Evolutionary conservation across 306 rosid genomes (phyloP).

Genomic region (Corylus avellana): DNA sequence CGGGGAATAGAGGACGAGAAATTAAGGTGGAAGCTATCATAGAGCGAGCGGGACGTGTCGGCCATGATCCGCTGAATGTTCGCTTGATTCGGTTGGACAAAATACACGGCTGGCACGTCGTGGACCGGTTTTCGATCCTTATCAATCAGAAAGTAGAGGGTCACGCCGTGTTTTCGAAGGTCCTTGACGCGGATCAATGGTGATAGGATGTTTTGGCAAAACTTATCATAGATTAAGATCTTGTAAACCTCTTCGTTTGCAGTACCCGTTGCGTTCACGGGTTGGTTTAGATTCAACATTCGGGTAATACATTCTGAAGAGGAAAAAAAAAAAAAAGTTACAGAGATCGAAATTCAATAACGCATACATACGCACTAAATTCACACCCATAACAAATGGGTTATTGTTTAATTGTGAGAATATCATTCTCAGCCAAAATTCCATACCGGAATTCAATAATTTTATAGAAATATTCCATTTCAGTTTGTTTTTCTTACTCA

Average conservation of each 20-base stretch:
- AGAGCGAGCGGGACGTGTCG: constrained; percentile 69
- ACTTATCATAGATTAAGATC: constrained; percentile 84
- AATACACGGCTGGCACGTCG: constrained; percentile 92
- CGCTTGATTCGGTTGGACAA: constrained; percentile 66
- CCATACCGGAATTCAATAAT: background rate
- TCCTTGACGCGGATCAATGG: constrained; percentile 92
- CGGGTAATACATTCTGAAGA: constrained; percentile 83
- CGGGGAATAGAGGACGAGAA: constrained; percentile 88
- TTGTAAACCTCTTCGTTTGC: constrained; percentile 90
- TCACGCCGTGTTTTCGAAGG: constrained; percentile 92
- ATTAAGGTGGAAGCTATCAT: constrained; percentile 73
- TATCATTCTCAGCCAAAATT: background rate
- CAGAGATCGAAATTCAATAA: constrained; percentile 31
- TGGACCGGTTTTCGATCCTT: constrained; percentile 91
- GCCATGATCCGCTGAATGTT: constrained; percentile 74
- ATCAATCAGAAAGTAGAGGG: constrained; percentile 81
- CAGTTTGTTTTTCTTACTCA: background rate
- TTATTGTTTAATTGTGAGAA: background rate
- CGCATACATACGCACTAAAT: background rate
- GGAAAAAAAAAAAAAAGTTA: background rate
- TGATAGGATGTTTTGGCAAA: constrained; percentile 84
- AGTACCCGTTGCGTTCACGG: constrained; percentile 62
- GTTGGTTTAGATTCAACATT: constrained; percentile 94
- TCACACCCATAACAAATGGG: background rate
- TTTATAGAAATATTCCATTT: background rate